Base-by-base conservation (phyloP, 305 asterid species). In the Fraxinus albicans region DNA sequence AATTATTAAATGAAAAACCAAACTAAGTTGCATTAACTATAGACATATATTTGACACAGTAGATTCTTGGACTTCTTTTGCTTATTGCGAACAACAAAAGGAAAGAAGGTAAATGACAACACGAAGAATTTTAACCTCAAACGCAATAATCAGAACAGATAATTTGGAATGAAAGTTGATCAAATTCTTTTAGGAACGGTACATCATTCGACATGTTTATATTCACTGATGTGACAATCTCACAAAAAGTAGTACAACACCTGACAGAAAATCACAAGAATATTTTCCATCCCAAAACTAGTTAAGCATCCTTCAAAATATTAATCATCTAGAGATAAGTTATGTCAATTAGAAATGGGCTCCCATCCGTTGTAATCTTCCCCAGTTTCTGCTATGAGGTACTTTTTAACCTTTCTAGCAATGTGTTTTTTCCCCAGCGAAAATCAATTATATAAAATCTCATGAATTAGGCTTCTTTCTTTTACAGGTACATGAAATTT, bases 361-460 rank as follows among this genome's bases (percentile, higher is more conserved):
- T 27, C 74, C 72, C 21, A 76, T 40, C 35, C 31, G 15, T 42
- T 55, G 19, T 36, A 58, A 60, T 53, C 25, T 31, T 79, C 9
- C 23, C 77, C 70, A 82, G 35, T 77, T 82, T 69, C 75, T 10
- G 50, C 60, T 81, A 58, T 55, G 58, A 58, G 17, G 35, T n/a
- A n/a, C 27, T 2, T 29, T 69, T 29, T 36, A 40, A 77, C 85
- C 77, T 65, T 76, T 42, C 72, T 63, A 58, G 53, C 25, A 60
- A 27, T 27, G 17, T 9, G 34, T 55, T 55, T 7, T 19, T 9
- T 23, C 2, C 2, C 10, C 69, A 6, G 77, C 65, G 60, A 75
- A 72, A 77, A 17, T 40, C 21, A 31, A 67, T 55, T 67, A 15
- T 34, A 79, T 19, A 81, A 21, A 15, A 63, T 9, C 34, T 65